These are phyloP conservation scores for Lichenothelia convexa DNA, from an alignment of 495 filamentous ascomycete species.

Conservation along the genomic window DNA sequence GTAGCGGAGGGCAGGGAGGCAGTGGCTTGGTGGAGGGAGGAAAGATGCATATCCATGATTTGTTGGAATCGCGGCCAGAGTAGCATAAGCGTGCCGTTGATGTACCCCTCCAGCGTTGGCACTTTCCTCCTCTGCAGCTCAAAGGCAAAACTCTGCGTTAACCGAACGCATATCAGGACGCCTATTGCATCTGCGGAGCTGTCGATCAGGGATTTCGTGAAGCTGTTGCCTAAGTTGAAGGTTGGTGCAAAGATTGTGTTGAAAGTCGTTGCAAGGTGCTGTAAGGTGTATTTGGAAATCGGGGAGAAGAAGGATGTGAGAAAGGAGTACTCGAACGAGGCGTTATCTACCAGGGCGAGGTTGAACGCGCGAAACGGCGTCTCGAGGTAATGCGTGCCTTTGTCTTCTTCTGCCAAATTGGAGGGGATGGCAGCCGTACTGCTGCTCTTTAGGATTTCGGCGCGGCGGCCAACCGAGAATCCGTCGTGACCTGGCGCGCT, in stretches of 20 bases:
- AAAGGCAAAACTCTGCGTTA: slow-evolving; percentile 87
- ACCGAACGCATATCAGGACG: slow-evolving; percentile 69
- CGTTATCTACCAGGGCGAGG: slow-evolving; percentile 81
- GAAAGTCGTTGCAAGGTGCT: slow-evolving; percentile 49
- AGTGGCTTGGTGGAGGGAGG: slow-evolving; percentile 51
- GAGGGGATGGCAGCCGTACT: slow-evolving; percentile 59
- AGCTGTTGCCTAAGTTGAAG: slow-evolving; percentile 54
- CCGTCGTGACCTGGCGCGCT: slow-evolving; percentile 60
- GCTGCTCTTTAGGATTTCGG: slow-evolving; percentile 54
- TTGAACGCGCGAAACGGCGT: slow-evolving; percentile 85
- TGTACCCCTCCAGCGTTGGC: slow-evolving; percentile 73
- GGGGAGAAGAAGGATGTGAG: slow-evolving; percentile 73
- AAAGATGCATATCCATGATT: slow-evolving; percentile 82
- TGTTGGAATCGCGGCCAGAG: slow-evolving; percentile 92
- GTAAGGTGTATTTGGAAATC: slow-evolving; percentile 30
- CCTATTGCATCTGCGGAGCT: slow-evolving; percentile 70
- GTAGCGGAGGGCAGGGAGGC: slow-evolving; percentile 26
- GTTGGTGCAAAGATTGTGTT: slow-evolving; percentile 68
- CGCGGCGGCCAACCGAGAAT: slow-evolving; percentile 69
- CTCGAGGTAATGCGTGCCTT: slow-evolving; percentile 69
- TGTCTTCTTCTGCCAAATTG: slow-evolving; percentile 75
- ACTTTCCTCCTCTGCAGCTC: slow-evolving; percentile 81
- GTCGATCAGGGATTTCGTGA: slow-evolving; percentile 61
- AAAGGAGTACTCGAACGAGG: slow-evolving; percentile 88
- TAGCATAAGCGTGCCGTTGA: slow-evolving; percentile 88